phyloP scores from a whole-genome alignment of 164 flowering plant genomes.

The Nymphaea thermarum region DNA sequence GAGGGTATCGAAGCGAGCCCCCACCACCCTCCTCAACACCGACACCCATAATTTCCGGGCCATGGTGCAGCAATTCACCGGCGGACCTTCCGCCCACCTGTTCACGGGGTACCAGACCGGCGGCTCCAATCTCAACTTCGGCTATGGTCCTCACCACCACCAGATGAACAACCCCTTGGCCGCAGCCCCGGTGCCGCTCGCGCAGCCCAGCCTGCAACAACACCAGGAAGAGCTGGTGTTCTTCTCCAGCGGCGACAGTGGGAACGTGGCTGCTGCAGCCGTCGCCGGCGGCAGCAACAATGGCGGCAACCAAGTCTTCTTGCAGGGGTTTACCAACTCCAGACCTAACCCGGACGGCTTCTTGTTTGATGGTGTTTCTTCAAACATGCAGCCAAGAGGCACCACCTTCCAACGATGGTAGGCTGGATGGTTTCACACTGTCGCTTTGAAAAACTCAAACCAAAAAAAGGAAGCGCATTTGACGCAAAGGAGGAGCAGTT shows the following conservation, averaged over 20 bases:
- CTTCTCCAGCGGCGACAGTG: neutral
- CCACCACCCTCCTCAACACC: constrained; percentile 65
- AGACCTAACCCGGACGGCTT: constrained; percentile 5
- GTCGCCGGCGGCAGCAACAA: neutral
- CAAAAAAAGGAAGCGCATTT: no score
- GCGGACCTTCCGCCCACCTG: constrained; percentile 30
- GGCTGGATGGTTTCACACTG: neutral
- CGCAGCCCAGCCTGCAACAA: neutral
- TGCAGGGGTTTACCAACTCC: neutral
- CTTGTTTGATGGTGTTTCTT: neutral
- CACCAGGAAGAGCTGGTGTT: neutral
- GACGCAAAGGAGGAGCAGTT: no score
- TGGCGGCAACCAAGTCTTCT: constrained; percentile 1
- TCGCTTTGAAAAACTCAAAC: no score
- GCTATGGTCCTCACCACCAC: constrained; percentile 5
- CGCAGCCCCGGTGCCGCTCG: neutral
- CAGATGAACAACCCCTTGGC: neutral
- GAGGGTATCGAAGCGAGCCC: constrained; percentile 59
- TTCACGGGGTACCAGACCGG: neutral
- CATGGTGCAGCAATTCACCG: constrained; percentile 92
- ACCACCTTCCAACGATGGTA: neutral
- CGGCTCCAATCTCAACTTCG: constrained; percentile 11
- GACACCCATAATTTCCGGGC: constrained; percentile 71
- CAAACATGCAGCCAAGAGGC: neutral
- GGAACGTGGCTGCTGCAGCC: constrained; percentile 4